Evolutionary conservation across 148 eudicot genomes (phyloP), one percentile per base, ranked within the genome.

Genomic region (Arbutus unedo): DNA sequence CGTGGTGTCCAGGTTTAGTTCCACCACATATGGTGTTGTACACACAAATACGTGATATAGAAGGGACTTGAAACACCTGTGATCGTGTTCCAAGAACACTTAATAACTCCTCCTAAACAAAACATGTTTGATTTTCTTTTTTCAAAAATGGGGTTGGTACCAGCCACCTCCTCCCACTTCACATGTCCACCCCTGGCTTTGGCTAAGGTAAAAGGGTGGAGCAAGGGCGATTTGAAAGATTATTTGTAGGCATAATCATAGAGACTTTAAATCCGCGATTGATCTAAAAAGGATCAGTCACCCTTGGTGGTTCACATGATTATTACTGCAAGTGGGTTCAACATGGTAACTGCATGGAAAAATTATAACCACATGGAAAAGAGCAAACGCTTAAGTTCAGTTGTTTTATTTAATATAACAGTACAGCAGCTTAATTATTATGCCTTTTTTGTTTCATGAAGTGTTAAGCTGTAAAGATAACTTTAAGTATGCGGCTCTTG

Each of bases 401-500:
- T n/a, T n/a, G 16, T 54, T 3, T 8, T 60, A 62, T 38, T 14
- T 68, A 68, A 44, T 25, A 68, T 38, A 5, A 71, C 21, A 71
- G n/a, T 41, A 43, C 8, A 6, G n/a, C 48, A 71, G 50, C 59
- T 51, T 25, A 60, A 51, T 51, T 13, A 51, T n/a, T 25, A 66
- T 31, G 5, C 5, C 41, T 47, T 77, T 77, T 77, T 7, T 3
- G 18, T 50, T 6, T 23, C 7, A 25, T 5, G 79, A 3, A 23
- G 45, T 77, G 43, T 23, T 66, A 31, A 11, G 79, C 79, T 77
- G 79, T 77, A 77, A 54, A 77, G 79, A 54, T 77, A 31, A 38
- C n/a, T 15, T 31, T 31, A 31, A 31, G 38, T 14, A 4, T 2
- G 21, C 5, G 23, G 49, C 50, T 43, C 25, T 72, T 77, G 31